Evolutionary conservation across 306 rosid genomes (phyloP), one percentile per base, ranked within the genome.

Genomic region (Malus fusca): DNA sequence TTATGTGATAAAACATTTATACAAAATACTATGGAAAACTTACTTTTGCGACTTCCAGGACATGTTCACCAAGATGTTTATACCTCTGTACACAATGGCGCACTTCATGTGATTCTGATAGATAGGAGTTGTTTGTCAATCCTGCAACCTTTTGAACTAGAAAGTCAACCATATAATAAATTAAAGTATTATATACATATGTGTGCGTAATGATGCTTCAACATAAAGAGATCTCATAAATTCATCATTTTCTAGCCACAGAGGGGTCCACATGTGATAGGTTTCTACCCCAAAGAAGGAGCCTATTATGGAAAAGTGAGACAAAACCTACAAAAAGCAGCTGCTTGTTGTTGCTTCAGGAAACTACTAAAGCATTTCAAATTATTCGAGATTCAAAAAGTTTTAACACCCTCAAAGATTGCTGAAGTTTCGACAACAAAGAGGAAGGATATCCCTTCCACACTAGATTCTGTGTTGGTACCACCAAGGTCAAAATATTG

Each of bases 21-120:
- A 80, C 68, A 35, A 53, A 78, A 79, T 62, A 40, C 28, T 69
- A 35, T 33, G 59, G 77, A 67, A 44, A 77, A 71, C 62, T 79
- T 83, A 96, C 99, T 96, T 96, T 96, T 0, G 99, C 99, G 72
- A 96, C 97, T 71, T 83, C 84, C 78, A 96, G 91, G 71, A 92
- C 98, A 68, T 88, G 79, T 74, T 87, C 82, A 60, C 99, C 98
- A 55, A 95, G 99, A 81, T 22, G 66, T 89, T 83, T 84, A 74
- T 88, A 76, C 82, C 88, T 84, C 83, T 92, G 97, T 30, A 96
- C 89, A 62, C 99, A 96, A 70, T 79, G 93, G 78, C 99, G 98
- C 82, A 96, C 96, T 59, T 86, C 84, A 71, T 89, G 97, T 67
- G 97, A 85, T 83, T 92, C 96, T 28, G 85, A 81, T 63, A 71